Percentiles rank a stretch among this genome's conserved stretches.
Evolutionary conservation across 208 protist species (phyloP).

Genomic region (Acanthamoeba sp.): DNA sequence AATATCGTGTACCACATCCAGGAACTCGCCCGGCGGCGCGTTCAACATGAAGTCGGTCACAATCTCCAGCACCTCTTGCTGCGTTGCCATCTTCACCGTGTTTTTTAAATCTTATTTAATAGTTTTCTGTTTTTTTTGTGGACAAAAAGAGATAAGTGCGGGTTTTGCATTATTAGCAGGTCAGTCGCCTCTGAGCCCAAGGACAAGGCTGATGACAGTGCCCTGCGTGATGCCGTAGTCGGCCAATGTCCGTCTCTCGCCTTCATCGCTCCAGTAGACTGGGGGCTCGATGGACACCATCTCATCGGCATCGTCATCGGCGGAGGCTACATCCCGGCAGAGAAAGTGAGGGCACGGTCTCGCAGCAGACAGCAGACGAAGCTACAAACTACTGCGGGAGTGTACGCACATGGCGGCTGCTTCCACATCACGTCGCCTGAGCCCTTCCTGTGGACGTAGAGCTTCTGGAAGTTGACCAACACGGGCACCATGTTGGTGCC

Average conservation of each 20-base stretch:
- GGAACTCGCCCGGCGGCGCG: constrained; percentile 86
- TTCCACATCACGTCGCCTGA: not conserved
- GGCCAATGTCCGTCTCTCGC: not conserved
- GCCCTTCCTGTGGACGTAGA: not conserved
- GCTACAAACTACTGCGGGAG: too few relatives aligned
- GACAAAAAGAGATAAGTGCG: too few relatives aligned
- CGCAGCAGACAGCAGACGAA: too few relatives aligned
- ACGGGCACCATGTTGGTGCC: not conserved
- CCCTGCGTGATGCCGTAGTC: not conserved
- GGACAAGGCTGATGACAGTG: not conserved
- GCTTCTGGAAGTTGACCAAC: not conserved
- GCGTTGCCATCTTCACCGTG: constrained; percentile 26
- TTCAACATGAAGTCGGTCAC: constrained; percentile 83
- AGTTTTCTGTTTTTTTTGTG: not conserved
- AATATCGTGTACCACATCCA: constrained; percentile 85
- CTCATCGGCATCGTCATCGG: not conserved
- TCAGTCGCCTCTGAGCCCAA: not conserved
- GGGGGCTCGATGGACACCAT: not conserved
- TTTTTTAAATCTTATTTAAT: not conserved
- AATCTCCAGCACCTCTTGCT: constrained; percentile 83
- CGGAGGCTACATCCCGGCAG: too few relatives aligned
- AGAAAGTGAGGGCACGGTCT: too few relatives aligned
- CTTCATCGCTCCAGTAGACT: not conserved
- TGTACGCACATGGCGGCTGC: not conserved
- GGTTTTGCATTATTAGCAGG: too few relatives aligned